Percentiles rank a stretch among this genome's conserved stretches.
These are phyloP conservation scores for Paraphoma sp. DNA, from an alignment of 2,329 filamentous ascomycete genomes.

Conservation along the genomic window DNA sequence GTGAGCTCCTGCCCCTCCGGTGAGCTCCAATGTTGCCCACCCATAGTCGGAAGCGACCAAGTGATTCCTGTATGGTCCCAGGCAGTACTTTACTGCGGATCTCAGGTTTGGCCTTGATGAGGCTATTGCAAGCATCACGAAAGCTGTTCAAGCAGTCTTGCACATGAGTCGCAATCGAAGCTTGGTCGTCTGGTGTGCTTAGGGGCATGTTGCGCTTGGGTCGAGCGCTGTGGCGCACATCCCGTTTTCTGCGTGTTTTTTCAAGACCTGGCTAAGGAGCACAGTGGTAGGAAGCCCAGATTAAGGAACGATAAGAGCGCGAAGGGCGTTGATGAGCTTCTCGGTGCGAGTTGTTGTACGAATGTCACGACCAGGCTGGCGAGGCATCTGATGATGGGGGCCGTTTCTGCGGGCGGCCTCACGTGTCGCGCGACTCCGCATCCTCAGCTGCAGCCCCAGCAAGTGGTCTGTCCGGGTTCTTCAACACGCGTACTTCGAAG, in stretches of 20 bases:
- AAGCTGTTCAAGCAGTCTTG: slow-evolving; percentile 15
- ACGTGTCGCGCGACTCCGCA: no score
- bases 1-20: slow-evolving; percentile 31
- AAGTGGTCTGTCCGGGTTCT: no score
- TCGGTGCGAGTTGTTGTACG: no score
- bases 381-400: slow-evolving; percentile 5
- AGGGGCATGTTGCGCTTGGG: neutral
- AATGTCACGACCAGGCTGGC: neutral
- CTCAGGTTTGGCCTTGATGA: slow-evolving; percentile 9
- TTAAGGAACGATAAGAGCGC: no score
- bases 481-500: neutral
- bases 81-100: slow-evolving; percentile 13
- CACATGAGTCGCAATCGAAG: slow-evolving; percentile 16
- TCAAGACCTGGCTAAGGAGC: no score
- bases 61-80: slow-evolving; percentile 18
- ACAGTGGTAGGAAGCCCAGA: no score
- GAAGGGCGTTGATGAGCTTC: no score
- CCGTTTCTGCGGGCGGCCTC: slow-evolving; percentile 1
- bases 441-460: no score
- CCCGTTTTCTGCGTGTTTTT: no score
- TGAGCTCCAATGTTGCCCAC: slow-evolving; percentile 43
- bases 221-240: no score
- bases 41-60: slow-evolving; percentile 41
- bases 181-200: neutral
- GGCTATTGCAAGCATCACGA: slow-evolving; percentile 1